Conservation (phyloP, 192 early-diverging fungal species). For the Gaertneriomyces semiglobifer region DNA sequence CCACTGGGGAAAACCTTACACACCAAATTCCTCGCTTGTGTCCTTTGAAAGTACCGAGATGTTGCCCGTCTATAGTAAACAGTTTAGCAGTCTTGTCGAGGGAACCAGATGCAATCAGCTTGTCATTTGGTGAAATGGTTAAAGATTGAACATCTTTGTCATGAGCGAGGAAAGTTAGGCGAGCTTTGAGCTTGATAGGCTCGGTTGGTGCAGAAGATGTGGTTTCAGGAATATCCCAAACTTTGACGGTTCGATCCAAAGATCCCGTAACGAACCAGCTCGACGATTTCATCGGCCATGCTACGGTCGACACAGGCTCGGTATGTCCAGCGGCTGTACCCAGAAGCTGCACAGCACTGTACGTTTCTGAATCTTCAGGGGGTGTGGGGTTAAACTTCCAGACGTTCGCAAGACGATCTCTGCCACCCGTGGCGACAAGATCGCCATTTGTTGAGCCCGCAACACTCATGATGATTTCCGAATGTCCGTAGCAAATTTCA, state of each 20-base stretch:
- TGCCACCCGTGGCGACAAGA: conserved; percentile 81
- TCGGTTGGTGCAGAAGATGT: conserved; percentile 8
- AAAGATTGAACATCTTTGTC: conserved; percentile 97
- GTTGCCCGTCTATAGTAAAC: conserved; percentile 81
- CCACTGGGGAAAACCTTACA: conserved; percentile 90
- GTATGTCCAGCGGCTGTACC: conserved; percentile 86
- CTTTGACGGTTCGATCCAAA: conserved; percentile 93
- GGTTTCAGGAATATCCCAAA: conserved; percentile 71
- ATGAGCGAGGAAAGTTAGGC: conserved; percentile 91
- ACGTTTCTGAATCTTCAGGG: conserved; percentile 32
- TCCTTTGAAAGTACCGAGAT: conserved; percentile 78
- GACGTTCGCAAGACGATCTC: conserved; percentile 82
- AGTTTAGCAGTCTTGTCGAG: conserved; percentile 88
- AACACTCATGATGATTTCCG: conserved; percentile 81
- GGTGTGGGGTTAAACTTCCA: conserved; percentile 65
- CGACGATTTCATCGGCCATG: conserved; percentile 63
- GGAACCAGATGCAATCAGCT: conserved; percentile 87
- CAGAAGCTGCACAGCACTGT: conserved; percentile 53
- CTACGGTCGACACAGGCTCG: conserved; percentile 87
- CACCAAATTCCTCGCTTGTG: conserved; percentile 96
- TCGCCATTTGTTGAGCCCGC: conserved; percentile 65
- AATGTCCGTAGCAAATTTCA: conserved; percentile 85
- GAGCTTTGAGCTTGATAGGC: conserved; percentile 54
- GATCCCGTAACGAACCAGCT: conserved; percentile 79
- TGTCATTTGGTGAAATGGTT: conserved; percentile 84